These are phyloP conservation scores for Endotrypanum monterogeii DNA, from an alignment of 208 protist species.

Conservation along the genomic window DNA sequence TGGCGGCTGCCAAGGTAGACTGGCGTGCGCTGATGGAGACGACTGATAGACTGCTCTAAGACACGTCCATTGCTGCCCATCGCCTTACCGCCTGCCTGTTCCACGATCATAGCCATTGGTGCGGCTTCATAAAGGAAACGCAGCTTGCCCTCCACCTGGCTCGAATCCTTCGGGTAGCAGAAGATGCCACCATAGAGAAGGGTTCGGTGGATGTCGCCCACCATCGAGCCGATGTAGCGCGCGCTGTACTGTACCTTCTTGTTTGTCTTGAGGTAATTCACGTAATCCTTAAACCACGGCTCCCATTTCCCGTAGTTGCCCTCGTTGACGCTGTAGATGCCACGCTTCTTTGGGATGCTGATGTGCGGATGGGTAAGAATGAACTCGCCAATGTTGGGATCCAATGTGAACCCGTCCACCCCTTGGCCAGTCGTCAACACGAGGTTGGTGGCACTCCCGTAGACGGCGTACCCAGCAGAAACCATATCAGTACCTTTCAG, in stretches of 20 bases:
- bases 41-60: constrained; percentile 82
- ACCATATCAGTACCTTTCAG: constrained; percentile 77
- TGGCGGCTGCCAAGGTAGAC: constrained; percentile 91
- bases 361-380: constrained; percentile 95
- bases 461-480: constrained; percentile 95
- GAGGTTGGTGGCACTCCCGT: constrained; percentile 94
- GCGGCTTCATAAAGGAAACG: constrained; percentile 97
- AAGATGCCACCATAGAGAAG: constrained; percentile 98
- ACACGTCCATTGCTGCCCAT: constrained; percentile 70
- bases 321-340: constrained; percentile 98
- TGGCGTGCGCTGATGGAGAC: constrained; percentile 92
- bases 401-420: constrained; percentile 95
- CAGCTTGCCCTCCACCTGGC: constrained; percentile 95
- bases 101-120: constrained; percentile 92
- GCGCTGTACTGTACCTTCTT: constrained; percentile 64
- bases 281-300: constrained; percentile 74
- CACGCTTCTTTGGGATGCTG: constrained; percentile 84
- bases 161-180: constrained; percentile 95
- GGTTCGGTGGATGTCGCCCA: constrained; percentile 98
- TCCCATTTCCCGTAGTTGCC: constrained; percentile 86
- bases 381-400: constrained; percentile 97
- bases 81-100: constrained; percentile 92
- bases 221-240: constrained; percentile 95
- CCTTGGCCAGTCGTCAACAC: constrained; percentile 92
- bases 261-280: constrained; percentile 74